Conservation (phyloP, 768 basidiomycete genomes). For the Termitomyces sp. region DNA sequence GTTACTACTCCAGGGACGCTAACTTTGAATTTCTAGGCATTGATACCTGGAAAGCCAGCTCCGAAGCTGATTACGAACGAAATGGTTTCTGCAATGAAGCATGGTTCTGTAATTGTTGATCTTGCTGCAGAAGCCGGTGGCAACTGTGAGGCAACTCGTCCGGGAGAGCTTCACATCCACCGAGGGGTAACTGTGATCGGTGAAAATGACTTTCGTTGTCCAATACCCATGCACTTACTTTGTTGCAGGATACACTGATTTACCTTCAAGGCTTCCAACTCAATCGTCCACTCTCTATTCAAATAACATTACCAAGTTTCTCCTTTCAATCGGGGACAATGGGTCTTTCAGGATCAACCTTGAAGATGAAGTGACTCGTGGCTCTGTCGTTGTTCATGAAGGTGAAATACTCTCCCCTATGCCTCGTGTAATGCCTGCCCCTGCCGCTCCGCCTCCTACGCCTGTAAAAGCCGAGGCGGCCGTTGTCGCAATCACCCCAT, state of each 20-base stretch:
- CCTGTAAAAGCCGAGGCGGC: slow-evolving; percentile 41
- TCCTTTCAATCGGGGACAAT: slow-evolving; percentile 70
- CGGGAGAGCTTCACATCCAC: slow-evolving; percentile 65
- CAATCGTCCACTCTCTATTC: slow-evolving; percentile 89
- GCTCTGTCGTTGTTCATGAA: slow-evolving; percentile 69
- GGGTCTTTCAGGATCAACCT: slow-evolving; percentile 63
- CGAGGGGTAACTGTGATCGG: slow-evolving; percentile 83
- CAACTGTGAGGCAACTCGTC: slow-evolving; percentile 78
- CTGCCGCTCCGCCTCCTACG: slow-evolving; percentile 45
- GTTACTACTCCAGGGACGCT: neutral
- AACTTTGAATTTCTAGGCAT: slow-evolving; percentile 39
- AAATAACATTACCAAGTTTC: slow-evolving; percentile 88
- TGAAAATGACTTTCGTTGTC: slow-evolving; percentile 16
- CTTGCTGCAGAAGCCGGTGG: slow-evolving; percentile 87
- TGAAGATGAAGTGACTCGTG: slow-evolving; percentile 80
- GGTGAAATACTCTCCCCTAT: slow-evolving; percentile 62
- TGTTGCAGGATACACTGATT: slow-evolving; percentile 67
- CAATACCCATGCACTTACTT: neutral
- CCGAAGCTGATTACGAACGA: slow-evolving; percentile 81
- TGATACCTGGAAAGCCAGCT: slow-evolving; percentile 83
- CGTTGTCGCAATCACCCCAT: slow-evolving; percentile 70
- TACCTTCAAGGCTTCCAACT: slow-evolving; percentile 84
- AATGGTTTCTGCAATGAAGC: slow-evolving; percentile 90
- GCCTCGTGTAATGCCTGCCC: slow-evolving; percentile 65
- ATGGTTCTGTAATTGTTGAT: slow-evolving; percentile 86